These are phyloP conservation scores for Fusarium pseudonygamai DNA, from an alignment of 2,329 filamentous ascomycete genomes.

Conservation along the genomic window DNA sequence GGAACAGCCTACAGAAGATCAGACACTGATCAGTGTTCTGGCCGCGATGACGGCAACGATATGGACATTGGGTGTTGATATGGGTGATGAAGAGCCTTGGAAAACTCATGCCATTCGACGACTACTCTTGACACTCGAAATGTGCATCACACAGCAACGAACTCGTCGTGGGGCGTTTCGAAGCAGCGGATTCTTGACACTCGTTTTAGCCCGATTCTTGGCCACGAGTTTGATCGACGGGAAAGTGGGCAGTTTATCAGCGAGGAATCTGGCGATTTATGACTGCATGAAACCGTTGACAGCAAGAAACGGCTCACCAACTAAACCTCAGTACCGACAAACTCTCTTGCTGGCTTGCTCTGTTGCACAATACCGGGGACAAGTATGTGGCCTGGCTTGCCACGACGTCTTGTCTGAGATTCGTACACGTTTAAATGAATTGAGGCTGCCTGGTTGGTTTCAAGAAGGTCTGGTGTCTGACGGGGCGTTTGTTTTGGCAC, in stretches of 20 bases:
- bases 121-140: constrained; percentile 41
- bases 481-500: constrained; percentile 61
- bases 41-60: constrained; percentile 45
- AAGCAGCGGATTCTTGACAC: constrained; percentile 35
- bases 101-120: constrained; percentile 36
- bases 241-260: constrained; percentile 16
- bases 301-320: constrained; percentile 14
- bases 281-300: constrained; percentile 39
- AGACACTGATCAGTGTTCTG: constrained; percentile 44
- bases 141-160: constrained; percentile 32
- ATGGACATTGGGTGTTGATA: constrained; percentile 22
- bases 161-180: constrained; percentile 6
- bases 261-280: constrained; percentile 26
- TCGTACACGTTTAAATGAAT: constrained; percentile 51
- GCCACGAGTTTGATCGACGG: constrained; percentile 31
- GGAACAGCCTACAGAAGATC: constrained; percentile 28
- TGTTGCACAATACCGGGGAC: constrained; percentile 59
- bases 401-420: constrained; percentile 52
- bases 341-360: constrained; percentile 54
- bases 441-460: constrained; percentile 47
- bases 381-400: constrained; percentile 51
- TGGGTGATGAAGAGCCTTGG: neutral
- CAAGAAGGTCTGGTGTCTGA: constrained; percentile 54
- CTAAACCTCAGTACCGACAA: constrained; percentile 40
- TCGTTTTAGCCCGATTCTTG: constrained; percentile 44